Evolutionary conservation across 495 filamentous ascomycete genomes (phyloP), one percentile per base, ranked within the genome.

Genomic region (Penicillium odoratum): DNA sequence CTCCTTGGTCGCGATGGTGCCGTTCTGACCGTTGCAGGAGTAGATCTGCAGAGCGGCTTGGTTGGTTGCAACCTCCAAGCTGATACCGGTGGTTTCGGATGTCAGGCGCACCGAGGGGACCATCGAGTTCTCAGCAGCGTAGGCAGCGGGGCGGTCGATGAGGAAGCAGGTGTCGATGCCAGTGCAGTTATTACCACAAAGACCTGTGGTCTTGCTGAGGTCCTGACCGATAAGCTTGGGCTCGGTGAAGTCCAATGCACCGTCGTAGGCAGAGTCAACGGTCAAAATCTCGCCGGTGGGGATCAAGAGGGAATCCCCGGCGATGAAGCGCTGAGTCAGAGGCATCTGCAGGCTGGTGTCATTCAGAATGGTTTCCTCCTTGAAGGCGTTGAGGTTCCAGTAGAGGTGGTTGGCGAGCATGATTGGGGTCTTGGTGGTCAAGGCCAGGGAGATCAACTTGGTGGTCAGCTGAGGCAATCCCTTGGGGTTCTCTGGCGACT

Each of bases 381-480:
- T 75, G 69, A 92, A 96, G 9, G 85, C 91, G 68, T 93, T 90
- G 53, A 96, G 77, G 72, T 95, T 94, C 90, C 90, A 96, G 76
- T 95, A 96, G 48, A 88, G 84, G 76, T 91, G 88, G 63, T 91
- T 89, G 53, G 79, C 69, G 10, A 96, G 88, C 84, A 91, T 92
- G 77, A 92, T 90, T 42, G 88, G 89, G 55, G 86, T 93, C 71
- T 84, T 77, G 70, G 92, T 82, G 71, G 90, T 89, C 69, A 92
- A 83, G 53, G 91, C 79, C 73, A 92, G 82, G 55, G 90, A 77
- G 26, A 83, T 74, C 11, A 82, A 64, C 43, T 78, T 73, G 30
- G 77, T 74, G 5, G 75, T 80, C 63, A 81, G 63, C 58, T 75
- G 74, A 10, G 77, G 77, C 28, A 73, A 62, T 48, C 76, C 74